Base-by-base conservation (phyloP, 2,329 filamentous ascomycete genomes). In the Fusarium sp. region DNA sequence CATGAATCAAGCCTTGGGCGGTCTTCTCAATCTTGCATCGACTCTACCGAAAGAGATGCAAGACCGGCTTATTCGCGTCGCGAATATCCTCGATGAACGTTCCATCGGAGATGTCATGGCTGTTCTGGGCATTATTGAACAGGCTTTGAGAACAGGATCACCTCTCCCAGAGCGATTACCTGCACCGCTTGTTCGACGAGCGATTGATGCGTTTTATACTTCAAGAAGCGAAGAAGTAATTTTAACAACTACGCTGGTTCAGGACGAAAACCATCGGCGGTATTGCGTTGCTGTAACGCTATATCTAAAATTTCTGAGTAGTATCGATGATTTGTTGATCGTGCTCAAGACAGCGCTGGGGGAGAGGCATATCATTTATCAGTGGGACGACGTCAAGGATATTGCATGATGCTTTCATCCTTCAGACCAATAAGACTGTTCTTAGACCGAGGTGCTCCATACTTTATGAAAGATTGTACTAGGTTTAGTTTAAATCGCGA, bases 51-150 rank as follows among this genome's bases (percentile, higher is more conserved):
- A 76, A 4, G 71, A 81, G 2, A 78, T 85, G 3, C 84, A 84
- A 44, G 70, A 75, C 3, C 81, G 83, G 0, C 77, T 87, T 1
- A 76, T 79, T 0, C 77, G 70, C 1, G 74, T 78, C 1, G 77
- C 78, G 1, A 85, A 85, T 3, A 73, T 86, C 2, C 71, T 83
- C 1, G 82, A 85, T 33, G 81, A 85, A 18, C 76, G 78, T 3
- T 78, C 78, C n/a, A 82, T 87, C 13, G 84, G 83, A 6, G 85
- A 86, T 32, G 69, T 85, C 54, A 88, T 87, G 85, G 83, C 84
- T 2, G 84, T 87, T 4, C 71, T 87, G 2, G 78, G 77, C 3
- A 80, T 87, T 6, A 73, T 85, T 10, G 84, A 86, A 52, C 84
- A 86, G 53, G 77, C 84, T 4, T 73, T 88, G 17, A 81, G 83